Conservation (phyloP, 1,284 basidiomycete species). For the Tilletia walkeri region DNA sequence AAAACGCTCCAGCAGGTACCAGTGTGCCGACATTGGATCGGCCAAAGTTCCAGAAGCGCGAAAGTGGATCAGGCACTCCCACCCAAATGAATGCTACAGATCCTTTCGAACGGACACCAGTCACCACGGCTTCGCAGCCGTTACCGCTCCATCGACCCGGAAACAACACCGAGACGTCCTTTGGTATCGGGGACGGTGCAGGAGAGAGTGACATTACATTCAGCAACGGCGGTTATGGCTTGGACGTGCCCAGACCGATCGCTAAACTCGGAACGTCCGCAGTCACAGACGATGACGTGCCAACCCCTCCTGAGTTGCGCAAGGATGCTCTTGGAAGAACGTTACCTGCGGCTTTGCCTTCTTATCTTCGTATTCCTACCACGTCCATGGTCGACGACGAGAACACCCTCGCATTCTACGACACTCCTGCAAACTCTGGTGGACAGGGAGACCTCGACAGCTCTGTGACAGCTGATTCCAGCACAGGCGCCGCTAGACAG, state of each 20-base stretch:
- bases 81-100: slow-evolving; percentile 17
- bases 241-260: neutral
- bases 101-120: slow-evolving; percentile 8
- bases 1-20: slow-evolving; percentile 9
- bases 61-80: slow-evolving; percentile 32
- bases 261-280: neutral
- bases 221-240: neutral
- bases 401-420: slow-evolving; percentile 21
- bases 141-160: slow-evolving; percentile 1
- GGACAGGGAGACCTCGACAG: slow-evolving; percentile 4
- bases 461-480: neutral
- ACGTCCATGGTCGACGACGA: slow-evolving; percentile 18
- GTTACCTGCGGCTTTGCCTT: slow-evolving; percentile 37
- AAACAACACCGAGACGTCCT: slow-evolving; percentile 12
- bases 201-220: neutral
- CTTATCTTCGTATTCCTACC: slow-evolving; percentile 54
- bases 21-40: neutral
- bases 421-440: slow-evolving; percentile 24
- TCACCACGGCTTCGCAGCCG: neutral
- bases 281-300: slow-evolving; percentile 9
- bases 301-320: neutral
- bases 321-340: slow-evolving; percentile 16
- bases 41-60: slow-evolving; percentile 18
- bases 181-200: slow-evolving; percentile 21
- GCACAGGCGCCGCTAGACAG: neutral